Evolutionary conservation across 2,329 filamentous ascomycete genomes (phyloP).

Genomic region (Cladosporium colombiae): DNA sequence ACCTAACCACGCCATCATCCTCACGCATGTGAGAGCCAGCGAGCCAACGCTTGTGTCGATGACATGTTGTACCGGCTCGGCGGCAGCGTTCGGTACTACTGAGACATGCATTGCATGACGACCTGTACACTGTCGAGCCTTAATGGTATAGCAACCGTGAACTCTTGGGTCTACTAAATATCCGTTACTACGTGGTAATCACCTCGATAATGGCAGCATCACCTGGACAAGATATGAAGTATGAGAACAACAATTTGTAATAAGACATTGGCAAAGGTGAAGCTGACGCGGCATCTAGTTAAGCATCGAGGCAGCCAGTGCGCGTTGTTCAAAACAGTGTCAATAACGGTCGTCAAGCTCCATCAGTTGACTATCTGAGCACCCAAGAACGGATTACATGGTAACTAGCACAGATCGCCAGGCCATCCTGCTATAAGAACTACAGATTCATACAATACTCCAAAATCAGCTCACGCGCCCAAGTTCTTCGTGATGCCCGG

Average conservation of each 20-base stretch:
- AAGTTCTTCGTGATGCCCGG: constrained; percentile 34
- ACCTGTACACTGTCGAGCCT: neutral
- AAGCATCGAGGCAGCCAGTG: neutral
- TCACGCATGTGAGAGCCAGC: neutral
- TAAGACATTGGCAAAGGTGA: neutral
- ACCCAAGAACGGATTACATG: neutral
- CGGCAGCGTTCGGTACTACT: neutral
- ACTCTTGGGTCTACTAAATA: neutral
- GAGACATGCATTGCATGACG: constrained; percentile 14
- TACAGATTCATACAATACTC: neutral
- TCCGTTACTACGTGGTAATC: neutral
- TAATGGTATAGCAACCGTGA: neutral
- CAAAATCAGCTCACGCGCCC: constrained; percentile 12
- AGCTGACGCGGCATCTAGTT: neutral
- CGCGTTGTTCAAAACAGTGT: neutral
- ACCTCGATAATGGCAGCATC: neutral
- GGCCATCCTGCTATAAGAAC: neutral
- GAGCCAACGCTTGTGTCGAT: neutral
- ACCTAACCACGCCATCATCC: neutral
- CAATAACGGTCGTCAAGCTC: neutral
- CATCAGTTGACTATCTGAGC: neutral
- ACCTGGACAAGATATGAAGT: neutral
- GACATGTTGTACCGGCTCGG: neutral
- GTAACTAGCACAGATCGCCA: neutral
- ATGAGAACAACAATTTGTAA: neutral